phyloP scores from a whole-genome alignment of 306 rosid genomes.

The Ammopiptanthus mongolicus region DNA sequence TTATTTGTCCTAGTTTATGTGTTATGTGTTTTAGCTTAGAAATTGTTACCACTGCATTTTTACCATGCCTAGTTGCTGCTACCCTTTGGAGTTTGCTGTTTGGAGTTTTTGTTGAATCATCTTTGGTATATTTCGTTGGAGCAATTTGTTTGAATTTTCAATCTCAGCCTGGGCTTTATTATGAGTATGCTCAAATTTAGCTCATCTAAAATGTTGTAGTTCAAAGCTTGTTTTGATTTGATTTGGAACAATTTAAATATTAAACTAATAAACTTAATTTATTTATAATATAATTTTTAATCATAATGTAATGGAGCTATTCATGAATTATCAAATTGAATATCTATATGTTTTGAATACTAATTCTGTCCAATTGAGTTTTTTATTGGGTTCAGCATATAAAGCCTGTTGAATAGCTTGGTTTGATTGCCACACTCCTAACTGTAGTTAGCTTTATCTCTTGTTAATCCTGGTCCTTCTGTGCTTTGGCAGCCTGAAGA shows the following conservation, averaged over 20 bases:
- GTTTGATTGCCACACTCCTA: background rate
- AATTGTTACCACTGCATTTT: background rate
- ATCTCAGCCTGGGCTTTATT: background rate
- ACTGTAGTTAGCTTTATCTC: background rate
- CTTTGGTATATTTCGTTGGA: background rate
- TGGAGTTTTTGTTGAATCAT: background rate
- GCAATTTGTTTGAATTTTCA: background rate
- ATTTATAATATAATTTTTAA: background rate
- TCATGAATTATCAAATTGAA: background rate
- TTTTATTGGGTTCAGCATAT: background rate
- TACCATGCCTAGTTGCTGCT: background rate
- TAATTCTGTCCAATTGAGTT: background rate
- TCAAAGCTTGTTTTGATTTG: background rate
- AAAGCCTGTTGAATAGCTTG: background rate
- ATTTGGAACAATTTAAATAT: background rate
- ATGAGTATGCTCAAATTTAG: too few relatives aligned
- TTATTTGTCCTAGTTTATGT: too few relatives aligned
- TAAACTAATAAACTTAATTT: background rate
- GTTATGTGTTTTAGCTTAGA: background rate
- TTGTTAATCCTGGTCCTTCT: background rate
- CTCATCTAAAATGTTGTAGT: background rate
- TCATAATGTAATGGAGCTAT: background rate
- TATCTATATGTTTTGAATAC: background rate
- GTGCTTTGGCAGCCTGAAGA: slow-evolving; percentile 22
- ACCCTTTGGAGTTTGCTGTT: background rate